Evolutionary conservation across 306 rosid species (phyloP), one percentile per base, ranked within the genome.

Genomic region (Amphicarpaea edgeworthii): DNA sequence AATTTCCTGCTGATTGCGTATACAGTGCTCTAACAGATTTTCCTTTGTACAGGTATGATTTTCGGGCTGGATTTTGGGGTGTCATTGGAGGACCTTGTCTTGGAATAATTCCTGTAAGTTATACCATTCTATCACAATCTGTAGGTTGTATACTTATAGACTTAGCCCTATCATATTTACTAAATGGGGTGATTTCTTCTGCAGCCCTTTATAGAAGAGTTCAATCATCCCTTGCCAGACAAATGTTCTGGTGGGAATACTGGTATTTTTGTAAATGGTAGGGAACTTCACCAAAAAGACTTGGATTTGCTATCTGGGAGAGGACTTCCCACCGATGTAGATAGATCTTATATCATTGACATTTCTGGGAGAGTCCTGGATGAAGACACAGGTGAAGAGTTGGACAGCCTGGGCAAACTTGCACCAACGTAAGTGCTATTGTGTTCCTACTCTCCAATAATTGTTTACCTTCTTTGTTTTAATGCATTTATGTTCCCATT

Each of bases 51-150:
- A 96, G 99, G 99, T 96, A 96, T 66, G 99, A 96, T 72, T 77
- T 85, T 72, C 88, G 96, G 46, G 98, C 97, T 47, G 99, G 99
- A 78, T 96, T 96, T 83, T 96, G 99, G 99, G 99, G 99, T 41
- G 73, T 87, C 73, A 83, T 89, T 41, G 96, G 93, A 20, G 97
- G 99, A 57, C 98, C 93, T 69, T 88, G 99, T 82, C 98, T 88
- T 73, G 99, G 98, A 84, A 96, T 96, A 80, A 86, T 96, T 62
- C 98, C 93, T 38, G 99, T 92, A 89, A 92, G 98, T 84, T 79
- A 60, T 76, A 83, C 76, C 45, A 65, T 49, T 79, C 34, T 60
- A 3, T 59, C 14, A 16, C 23, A 16, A 28, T 40, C 21, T 47
- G 80, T 51, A 37, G 74, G 76, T 24, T 23, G 20, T 43, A 75